phyloP scores from a whole-genome alignment of 208 protist genomes.

The Leishmania tropica region DNA sequence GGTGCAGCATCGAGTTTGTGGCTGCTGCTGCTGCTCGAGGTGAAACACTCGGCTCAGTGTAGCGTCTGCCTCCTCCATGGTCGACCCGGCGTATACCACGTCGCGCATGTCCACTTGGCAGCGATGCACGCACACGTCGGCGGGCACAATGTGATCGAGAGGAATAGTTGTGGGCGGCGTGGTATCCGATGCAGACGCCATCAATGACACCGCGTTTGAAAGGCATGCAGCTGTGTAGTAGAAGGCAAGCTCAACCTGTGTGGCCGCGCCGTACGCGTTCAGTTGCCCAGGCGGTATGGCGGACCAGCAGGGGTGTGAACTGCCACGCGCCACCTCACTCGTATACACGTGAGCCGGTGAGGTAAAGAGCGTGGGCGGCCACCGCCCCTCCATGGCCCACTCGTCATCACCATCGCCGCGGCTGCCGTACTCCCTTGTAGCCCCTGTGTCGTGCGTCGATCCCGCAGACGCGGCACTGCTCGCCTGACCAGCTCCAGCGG shows the following conservation, averaged over 20 bases:
- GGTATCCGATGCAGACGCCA: background rate
- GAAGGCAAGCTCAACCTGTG: constrained; percentile 13
- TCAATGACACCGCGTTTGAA: background rate
- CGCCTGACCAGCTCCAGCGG: background rate
- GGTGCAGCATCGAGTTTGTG: constrained; percentile 1
- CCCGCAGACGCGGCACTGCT: background rate
- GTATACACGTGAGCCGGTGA: constrained; percentile 13
- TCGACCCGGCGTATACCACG: constrained; percentile 46
- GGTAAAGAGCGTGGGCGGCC: background rate
- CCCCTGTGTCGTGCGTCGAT: background rate
- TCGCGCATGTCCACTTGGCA: constrained; percentile 45
- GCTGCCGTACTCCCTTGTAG: background rate
- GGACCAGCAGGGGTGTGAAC: constrained; percentile 27
- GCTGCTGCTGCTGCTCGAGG: constrained; percentile 29
- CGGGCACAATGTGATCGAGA: background rate
- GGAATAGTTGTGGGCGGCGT: background rate
- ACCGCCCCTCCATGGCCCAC: background rate
- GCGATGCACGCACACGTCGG: constrained; percentile 41
- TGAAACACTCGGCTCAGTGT: constrained; percentile 28
- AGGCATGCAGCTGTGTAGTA: constrained; percentile 28
- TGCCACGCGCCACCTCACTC: constrained; percentile 29
- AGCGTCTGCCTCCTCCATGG: constrained; percentile 43
- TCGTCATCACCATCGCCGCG: background rate
- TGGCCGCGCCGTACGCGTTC: background rate
- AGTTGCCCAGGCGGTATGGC: constrained; percentile 13